These are phyloP conservation scores for Cladosporium oxysporum DNA, from an alignment of 2,329 filamentous ascomycete species.

Conservation along the genomic window DNA sequence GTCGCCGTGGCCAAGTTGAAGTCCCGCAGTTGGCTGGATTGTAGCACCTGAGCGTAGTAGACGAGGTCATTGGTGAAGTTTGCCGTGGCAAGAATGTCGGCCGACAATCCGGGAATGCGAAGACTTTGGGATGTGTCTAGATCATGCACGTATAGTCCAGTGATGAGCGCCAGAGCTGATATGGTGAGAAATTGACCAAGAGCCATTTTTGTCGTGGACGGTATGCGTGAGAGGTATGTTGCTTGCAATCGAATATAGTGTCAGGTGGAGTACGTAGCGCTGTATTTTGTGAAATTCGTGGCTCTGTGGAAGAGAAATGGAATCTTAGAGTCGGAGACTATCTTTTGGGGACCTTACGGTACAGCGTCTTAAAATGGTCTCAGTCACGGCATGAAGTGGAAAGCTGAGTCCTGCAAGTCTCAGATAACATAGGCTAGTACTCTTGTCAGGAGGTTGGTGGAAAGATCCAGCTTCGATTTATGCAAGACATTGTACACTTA, in stretches of 20 bases:
- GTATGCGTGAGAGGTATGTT: background rate
- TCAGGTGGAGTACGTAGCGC: no score
- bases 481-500: no score
- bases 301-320: background rate
- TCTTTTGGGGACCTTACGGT: background rate
- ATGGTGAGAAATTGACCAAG: background rate
- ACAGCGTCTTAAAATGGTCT: background rate
- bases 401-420: background rate
- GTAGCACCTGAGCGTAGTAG: background rate
- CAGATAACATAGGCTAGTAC: background rate
- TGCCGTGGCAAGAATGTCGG: background rate
- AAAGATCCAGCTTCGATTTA: background rate
- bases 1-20: background rate
- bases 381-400: background rate
- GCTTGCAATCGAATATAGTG: background rate
- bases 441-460: background rate
- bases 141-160: background rate
- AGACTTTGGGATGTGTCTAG: background rate
- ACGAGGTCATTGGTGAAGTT: background rate
- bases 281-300: background rate
- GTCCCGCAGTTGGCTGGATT: background rate
- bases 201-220: background rate
- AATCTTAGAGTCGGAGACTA: background rate
- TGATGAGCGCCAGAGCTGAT: background rate
- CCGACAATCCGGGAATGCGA: background rate